Percentiles rank a stretch among this genome's conserved stretches.
Conservation (phyloP, 805 yeast genomes). For the Torulaspora quercuum region DNA sequence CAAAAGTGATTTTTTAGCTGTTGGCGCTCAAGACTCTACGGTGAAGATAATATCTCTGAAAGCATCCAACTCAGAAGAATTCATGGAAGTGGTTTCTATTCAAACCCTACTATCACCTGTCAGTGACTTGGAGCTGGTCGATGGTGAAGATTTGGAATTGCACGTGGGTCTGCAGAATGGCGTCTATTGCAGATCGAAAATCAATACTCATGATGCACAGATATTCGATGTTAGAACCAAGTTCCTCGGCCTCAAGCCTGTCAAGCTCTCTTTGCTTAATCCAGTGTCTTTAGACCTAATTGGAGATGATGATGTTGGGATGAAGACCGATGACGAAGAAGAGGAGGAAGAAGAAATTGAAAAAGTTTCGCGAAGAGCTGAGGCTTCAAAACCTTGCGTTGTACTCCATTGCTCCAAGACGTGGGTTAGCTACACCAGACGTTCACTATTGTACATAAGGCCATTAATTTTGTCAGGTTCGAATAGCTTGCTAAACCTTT, state of each 20-base stretch:
- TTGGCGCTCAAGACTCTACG: conserved; percentile 69
- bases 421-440: conserved; percentile 34
- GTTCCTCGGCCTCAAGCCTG: conserved; percentile 69
- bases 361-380: conserved; percentile 11
- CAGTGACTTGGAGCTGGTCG: conserved; percentile 34
- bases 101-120: conserved; percentile 63
- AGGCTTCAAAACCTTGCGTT: conserved; percentile 22
- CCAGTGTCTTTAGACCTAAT: conserved; percentile 25
- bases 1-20: conserved; percentile 56
- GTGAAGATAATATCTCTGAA: conserved; percentile 58
- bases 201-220: conserved; percentile 60
- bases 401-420: conserved; percentile 35
- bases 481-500: conserved; percentile 13
- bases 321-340: conserved; percentile 21
- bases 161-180: conserved; percentile 88
- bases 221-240: conserved; percentile 61
- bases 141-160: conserved; percentile 37
- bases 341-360: conserved; percentile 21
- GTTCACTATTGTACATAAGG: conserved; percentile 26
- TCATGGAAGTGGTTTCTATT: conserved; percentile 57
- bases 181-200: conserved; percentile 59
- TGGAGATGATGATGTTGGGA: conserved; percentile 37
- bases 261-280: conserved; percentile 41
- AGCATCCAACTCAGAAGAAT: conserved; percentile 47
- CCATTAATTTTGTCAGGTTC: conserved; percentile 27